phyloP scores from a whole-genome alignment of 2,329 filamentous ascomycete species.

The Bipolaris gigantea region DNA sequence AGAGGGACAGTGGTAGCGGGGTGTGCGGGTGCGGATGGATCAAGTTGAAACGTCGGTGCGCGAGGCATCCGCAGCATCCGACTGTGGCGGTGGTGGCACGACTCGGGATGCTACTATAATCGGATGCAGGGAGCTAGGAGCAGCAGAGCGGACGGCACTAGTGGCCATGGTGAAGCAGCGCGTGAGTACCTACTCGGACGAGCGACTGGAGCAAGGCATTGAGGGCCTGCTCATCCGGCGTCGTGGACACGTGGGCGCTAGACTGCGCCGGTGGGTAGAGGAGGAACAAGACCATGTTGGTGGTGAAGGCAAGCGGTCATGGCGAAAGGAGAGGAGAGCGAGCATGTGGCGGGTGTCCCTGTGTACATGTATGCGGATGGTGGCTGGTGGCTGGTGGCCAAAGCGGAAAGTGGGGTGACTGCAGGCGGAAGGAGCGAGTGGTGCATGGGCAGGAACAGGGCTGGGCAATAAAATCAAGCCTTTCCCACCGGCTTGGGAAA shows the following conservation, averaged over 20 bases:
- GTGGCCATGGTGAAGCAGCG: too few relatives aligned
- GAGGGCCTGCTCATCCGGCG: too few relatives aligned
- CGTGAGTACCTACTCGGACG: too few relatives aligned
- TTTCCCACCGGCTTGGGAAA: neutral
- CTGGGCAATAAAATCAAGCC: slow-evolving; percentile 3
- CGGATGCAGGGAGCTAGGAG: neutral
- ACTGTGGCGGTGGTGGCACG: neutral
- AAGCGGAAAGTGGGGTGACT: neutral
- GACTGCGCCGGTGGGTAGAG: too few relatives aligned
- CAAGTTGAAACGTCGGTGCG: neutral
- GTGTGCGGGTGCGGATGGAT: neutral
- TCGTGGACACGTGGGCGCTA: too few relatives aligned
- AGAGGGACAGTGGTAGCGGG: neutral
- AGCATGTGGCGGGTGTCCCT: too few relatives aligned
- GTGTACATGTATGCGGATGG: too few relatives aligned
- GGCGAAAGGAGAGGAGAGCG: neutral
- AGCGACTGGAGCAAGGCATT: too few relatives aligned
- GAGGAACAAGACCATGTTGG: neutral
- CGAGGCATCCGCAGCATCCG: neutral
- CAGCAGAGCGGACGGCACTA: too few relatives aligned
- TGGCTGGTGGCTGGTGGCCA: neutral
- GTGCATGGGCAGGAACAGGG: neutral
- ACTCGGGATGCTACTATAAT: neutral
- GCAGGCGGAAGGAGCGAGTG: neutral
- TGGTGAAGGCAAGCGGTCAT: neutral